Percentiles rank a stretch among this genome's conserved stretches.
phyloP scores from a whole-genome alignment of 169 alveolate species.

The Plasmodium gonderi region DNA sequence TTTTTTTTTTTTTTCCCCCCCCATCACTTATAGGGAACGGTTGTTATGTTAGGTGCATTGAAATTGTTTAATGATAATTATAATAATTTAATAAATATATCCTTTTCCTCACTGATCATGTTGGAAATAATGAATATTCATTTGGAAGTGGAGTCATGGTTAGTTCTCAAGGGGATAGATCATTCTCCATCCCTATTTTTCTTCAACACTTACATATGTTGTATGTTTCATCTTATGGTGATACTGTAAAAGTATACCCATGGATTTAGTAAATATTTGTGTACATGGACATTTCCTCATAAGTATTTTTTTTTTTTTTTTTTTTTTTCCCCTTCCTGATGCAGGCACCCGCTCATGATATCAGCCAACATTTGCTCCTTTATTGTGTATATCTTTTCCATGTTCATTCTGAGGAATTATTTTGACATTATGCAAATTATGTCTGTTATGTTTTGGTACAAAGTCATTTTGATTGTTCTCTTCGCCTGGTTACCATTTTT shows the following conservation, averaged over 20 bases:
- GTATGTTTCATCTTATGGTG: too few species aligned
- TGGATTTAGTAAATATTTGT: background rate
- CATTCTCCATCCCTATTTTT: background rate
- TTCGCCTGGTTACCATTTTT: slow-evolving; percentile 94
- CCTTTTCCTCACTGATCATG: slow-evolving; percentile 96
- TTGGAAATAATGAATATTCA: slow-evolving; percentile 95
- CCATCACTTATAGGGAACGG: slow-evolving; percentile 92
- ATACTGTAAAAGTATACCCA: too few species aligned
- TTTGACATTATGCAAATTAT: slow-evolving; percentile 91
- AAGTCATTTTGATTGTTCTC: slow-evolving; percentile 90
- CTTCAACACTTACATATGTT: too few species aligned
- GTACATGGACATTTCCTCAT: background rate
- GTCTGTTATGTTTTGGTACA: slow-evolving; percentile 90
- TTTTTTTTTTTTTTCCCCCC: slow-evolving; percentile 71
- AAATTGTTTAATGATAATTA: slow-evolving; percentile 92
- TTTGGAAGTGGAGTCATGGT: slow-evolving; percentile 93
- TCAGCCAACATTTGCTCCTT: slow-evolving; percentile 86
- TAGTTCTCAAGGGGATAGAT: slow-evolving; percentile 70
- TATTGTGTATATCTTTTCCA: slow-evolving; percentile 87
- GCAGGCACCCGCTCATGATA: slow-evolving; percentile 88
- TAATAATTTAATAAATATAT: slow-evolving; percentile 93
- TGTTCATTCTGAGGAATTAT: slow-evolving; percentile 90
- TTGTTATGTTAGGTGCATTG: slow-evolving; percentile 95
- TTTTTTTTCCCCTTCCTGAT: background rate
- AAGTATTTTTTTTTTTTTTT: background rate